A percentile compares a stretch with the other conserved stretches of the same genome.
Evolutionary conservation across 2,329 filamentous ascomycete genomes (phyloP).

Genomic region (Gnomoniopsis sp.): DNA sequence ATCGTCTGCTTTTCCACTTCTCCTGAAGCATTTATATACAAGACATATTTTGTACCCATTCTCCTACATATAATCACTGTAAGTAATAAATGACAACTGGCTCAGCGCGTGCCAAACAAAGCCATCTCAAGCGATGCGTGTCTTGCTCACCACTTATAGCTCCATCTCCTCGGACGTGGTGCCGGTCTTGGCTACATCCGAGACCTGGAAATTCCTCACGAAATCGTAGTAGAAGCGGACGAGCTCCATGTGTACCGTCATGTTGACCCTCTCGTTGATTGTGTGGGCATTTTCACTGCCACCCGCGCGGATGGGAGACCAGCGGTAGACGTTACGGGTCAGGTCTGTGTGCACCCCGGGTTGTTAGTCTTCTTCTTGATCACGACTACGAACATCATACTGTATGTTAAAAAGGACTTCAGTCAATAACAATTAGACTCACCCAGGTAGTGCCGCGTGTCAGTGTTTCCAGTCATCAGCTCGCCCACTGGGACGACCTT

Average conservation of each 20-base stretch:
- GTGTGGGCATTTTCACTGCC: constrained; percentile 32
- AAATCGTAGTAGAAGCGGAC: constrained; percentile 36
- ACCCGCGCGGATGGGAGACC: constrained; percentile 32
- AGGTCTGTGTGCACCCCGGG: constrained; percentile 26
- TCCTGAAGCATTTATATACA: too few species aligned
- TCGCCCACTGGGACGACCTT: constrained; percentile 34
- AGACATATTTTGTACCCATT: too few species aligned
- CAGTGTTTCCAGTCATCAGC: constrained; percentile 35
- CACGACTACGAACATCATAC: not conserved
- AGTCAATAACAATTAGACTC: not conserved
- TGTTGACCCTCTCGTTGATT: constrained; percentile 35
- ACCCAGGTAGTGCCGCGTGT: constrained; percentile 33
- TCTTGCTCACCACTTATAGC: not conserved
- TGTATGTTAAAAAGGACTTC: too few species aligned
- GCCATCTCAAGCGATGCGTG: not conserved
- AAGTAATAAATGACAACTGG: not conserved
- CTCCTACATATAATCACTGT: not conserved
- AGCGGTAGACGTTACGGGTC: constrained; percentile 36
- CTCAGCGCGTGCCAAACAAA: too few species aligned
- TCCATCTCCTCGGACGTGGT: not conserved
- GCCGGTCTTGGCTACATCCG: constrained; percentile 14
- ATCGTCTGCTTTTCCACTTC: too few species aligned
- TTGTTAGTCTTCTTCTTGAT: constrained; percentile 6
- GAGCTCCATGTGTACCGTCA: constrained; percentile 35
- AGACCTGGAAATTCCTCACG: constrained; percentile 33